These are phyloP conservation scores for Cladosporium oxysporum DNA, from an alignment of 2,329 filamentous ascomycete species.

Conservation along the genomic window DNA sequence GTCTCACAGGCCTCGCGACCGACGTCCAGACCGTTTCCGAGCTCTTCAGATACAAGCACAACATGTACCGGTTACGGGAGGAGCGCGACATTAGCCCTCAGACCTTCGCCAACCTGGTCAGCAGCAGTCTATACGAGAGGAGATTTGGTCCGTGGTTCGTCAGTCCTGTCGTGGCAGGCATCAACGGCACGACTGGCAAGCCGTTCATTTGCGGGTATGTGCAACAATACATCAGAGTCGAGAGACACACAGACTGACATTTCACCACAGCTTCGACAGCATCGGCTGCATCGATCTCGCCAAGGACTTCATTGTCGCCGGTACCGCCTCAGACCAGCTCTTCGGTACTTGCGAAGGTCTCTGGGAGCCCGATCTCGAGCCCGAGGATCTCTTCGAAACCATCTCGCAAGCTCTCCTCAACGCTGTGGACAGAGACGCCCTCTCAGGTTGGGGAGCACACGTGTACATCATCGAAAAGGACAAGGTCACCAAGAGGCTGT, in stretches of 20 bases:
- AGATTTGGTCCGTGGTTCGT: conserved; percentile 98
- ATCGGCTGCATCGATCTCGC: conserved; percentile 99
- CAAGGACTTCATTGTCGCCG: conserved; percentile 98
- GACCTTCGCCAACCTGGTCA: conserved; percentile 96
- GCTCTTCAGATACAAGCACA: conserved; percentile 99
- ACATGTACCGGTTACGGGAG: conserved; percentile 99
- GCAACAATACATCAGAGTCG: background rate
- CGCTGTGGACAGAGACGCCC: conserved; percentile 91
- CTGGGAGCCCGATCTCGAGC: conserved; percentile 94
- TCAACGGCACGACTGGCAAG: conserved; percentile 90
- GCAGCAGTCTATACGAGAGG: conserved; percentile 86
- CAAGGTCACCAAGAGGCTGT: conserved; percentile 97
- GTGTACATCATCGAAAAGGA: conserved; percentile 99
- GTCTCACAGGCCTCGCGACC: conserved; percentile 92
- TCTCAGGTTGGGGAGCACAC: conserved; percentile 97
- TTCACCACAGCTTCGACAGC: conserved; percentile 69
- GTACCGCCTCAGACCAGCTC: conserved; percentile 93
- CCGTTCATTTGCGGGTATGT: conserved; percentile 87
- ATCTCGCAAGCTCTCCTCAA: conserved; percentile 95
- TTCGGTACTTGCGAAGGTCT: conserved; percentile 98
- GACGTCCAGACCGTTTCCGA: conserved; percentile 93
- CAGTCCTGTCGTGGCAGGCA: conserved; percentile 87
- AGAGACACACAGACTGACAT: background rate
- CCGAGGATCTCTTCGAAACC: conserved; percentile 96
- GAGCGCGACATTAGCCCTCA: conserved; percentile 93